Evolutionary conservation across 768 basidiomycete species (phyloP), one percentile per base, ranked within the genome.

Genomic region (Rhizopogon vulgaris): DNA sequence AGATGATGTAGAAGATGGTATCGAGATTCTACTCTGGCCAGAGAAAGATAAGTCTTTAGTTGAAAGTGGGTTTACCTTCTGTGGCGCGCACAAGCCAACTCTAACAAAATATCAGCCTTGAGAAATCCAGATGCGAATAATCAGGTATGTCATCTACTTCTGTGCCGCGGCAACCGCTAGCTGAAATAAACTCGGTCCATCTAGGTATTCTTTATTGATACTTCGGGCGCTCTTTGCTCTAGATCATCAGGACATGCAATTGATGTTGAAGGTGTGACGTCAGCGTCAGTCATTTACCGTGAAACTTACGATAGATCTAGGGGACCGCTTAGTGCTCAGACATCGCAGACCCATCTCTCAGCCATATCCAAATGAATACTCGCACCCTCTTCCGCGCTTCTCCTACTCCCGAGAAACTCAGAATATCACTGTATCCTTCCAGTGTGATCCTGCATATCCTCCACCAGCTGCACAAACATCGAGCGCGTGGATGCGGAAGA

Each of bases 181-280:
- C 25, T 38, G 39, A 38, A 34, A 30, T 38, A 17, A 39, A n/a
- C 38, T 54, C 41, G 48, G 17, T 11, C 6, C 32, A 17, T 48
- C 38, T 48, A 91, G 86, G 86, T 92, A 15, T 92, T 90, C 71
- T 92, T 88, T 70, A 79, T 92, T 49, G 90, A 93, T 63, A 77
- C 79, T 2, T 78, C 80, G 17, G 90, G 90, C 17, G 82, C 81
- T 9, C 67, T 92, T 38, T 92, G 87, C 63, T 88, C 90, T 8
- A 78, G 85, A 58, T 78, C 81, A 3, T 79, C 89, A 14, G 90
- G 90, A 0, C 89, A 91, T 67, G 90, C 89, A 7, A 71, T 93
- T 36, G 90, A 93, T 59, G 68, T 92, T 34, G 82, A 91, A 74
- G 79, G 89, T 85, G 65, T 22, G 69, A 56, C 14, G 17, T 41